Conservation (phyloP, 2,329 filamentous ascomycete genomes). For the Gnomoniopsis sp. region DNA sequence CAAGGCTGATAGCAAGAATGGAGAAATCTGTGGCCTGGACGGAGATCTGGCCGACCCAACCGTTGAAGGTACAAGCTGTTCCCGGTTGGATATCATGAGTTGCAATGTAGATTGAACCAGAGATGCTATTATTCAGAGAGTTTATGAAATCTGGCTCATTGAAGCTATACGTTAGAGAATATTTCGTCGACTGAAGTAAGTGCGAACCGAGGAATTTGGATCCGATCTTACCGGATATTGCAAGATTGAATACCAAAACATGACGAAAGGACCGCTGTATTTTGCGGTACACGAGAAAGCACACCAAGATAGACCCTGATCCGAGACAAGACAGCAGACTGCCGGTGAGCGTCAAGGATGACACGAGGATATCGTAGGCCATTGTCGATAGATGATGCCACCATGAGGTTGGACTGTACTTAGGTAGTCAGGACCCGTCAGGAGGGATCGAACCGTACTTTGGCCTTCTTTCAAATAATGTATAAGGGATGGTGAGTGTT, state of each 20-base stretch:
- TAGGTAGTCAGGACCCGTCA: no score
- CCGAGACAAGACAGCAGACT: conserved; percentile 15
- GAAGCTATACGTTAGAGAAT: not conserved
- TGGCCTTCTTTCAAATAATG: no score
- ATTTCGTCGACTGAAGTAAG: no score
- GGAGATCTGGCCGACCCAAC: conserved; percentile 10
- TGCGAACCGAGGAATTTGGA: not conserved
- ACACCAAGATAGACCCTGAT: conserved; percentile 13
- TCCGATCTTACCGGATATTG: conserved; percentile 20
- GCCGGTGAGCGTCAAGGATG: conserved; percentile 13
- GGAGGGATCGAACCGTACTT: no score
- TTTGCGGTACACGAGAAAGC: conserved; percentile 12
- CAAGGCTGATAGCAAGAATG: conserved; percentile 10
- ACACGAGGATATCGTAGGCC: not conserved
- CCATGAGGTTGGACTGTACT: no score
- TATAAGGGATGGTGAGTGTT: no score
- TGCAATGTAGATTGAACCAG: not conserved
- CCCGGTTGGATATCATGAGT: not conserved
- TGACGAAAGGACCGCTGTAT: conserved; percentile 22
- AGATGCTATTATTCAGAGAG: conserved; percentile 4
- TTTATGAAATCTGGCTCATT: conserved; percentile 20
- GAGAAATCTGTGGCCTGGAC: conserved; percentile 15
- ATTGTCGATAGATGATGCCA: not conserved
- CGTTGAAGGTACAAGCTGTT: not conserved
- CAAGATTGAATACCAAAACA: conserved; percentile 22